Evolutionary conservation across 2,329 filamentous ascomycete species (phyloP).

Genomic region (Trichoderma atrobrunneum): DNA sequence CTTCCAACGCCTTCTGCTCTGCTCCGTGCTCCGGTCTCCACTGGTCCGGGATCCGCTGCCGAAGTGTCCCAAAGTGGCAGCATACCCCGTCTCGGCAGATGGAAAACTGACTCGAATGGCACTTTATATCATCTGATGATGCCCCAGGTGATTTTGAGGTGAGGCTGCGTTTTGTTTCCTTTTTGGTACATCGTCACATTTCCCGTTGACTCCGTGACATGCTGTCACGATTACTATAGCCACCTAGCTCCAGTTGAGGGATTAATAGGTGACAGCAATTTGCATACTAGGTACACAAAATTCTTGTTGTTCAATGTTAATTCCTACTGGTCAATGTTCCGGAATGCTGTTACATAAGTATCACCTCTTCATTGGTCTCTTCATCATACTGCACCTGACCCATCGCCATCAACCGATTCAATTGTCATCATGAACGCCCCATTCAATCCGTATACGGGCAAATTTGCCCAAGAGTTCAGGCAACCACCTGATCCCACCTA

Average conservation of each 20-base stretch:
- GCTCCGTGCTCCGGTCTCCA: neutral
- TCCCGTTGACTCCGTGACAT: no score
- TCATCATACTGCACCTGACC: neutral
- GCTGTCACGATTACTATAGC: no score
- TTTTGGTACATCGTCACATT: neutral
- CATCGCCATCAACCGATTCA: neutral
- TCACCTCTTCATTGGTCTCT: neutral
- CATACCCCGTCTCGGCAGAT: neutral
- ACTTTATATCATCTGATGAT: neutral
- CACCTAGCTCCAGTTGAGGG: neutral
- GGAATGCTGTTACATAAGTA: neutral
- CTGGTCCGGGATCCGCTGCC: neutral
- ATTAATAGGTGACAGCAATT: neutral
- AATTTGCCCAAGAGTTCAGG: neutral
- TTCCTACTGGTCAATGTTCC: neutral
- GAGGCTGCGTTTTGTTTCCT: neutral
- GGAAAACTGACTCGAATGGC: neutral
- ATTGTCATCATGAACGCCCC: neutral
- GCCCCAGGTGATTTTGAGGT: neutral
- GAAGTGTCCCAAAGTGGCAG: conserved; percentile 2
- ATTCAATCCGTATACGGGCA: neutral
- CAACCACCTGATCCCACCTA: neutral
- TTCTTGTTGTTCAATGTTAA: neutral
- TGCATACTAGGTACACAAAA: no score
- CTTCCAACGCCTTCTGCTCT: neutral